Evolutionary conservation across 371 early-diverging fungal genomes (phyloP).

Genomic region (Actinomortierella wolfii): DNA sequence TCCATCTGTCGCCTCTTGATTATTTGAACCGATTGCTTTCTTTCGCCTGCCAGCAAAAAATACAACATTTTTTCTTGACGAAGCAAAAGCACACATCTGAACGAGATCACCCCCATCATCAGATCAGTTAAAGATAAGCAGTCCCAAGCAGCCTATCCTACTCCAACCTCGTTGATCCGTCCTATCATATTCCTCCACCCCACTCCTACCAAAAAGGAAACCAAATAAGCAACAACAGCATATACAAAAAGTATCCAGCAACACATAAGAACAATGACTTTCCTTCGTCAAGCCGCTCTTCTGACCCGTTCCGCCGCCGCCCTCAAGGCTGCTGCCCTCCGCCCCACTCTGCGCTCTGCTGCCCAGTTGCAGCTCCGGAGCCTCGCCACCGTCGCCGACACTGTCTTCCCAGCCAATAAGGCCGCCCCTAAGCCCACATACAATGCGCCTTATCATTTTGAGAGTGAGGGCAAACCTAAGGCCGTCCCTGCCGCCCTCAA

Average conservation of each 20-base stretch:
- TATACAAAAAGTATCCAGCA: constrained; percentile 9
- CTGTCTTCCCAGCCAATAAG: constrained; percentile 49
- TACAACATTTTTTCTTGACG: neutral
- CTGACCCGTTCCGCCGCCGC: constrained; percentile 18
- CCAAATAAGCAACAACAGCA: constrained; percentile 8
- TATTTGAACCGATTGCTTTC: too few species aligned
- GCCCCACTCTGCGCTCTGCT: constrained; percentile 15
- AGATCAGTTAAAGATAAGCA: constrained; percentile 9
- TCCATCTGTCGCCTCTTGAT: too few species aligned
- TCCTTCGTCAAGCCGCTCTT: constrained; percentile 34
- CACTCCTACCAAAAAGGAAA: neutral
- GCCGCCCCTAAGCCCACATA: constrained; percentile 43
- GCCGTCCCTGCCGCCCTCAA: constrained; percentile 69
- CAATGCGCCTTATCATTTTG: constrained; percentile 37
- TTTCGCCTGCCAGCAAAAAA: too few species aligned
- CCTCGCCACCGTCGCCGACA: constrained; percentile 54
- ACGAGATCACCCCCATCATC: neutral
- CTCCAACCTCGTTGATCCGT: constrained; percentile 7
- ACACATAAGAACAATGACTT: constrained; percentile 28
- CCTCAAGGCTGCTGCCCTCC: constrained; percentile 19
- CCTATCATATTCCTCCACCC: constrained; percentile 6
- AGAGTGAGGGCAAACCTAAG: constrained; percentile 30
- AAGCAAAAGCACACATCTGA: neutral
- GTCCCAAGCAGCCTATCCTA: constrained; percentile 6
- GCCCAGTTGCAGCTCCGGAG: constrained; percentile 33